Percentiles rank a stretch among this genome's conserved stretches.
Conservation (phyloP, 1,139 yeast species). For the Magnusiomyces sp. region DNA sequence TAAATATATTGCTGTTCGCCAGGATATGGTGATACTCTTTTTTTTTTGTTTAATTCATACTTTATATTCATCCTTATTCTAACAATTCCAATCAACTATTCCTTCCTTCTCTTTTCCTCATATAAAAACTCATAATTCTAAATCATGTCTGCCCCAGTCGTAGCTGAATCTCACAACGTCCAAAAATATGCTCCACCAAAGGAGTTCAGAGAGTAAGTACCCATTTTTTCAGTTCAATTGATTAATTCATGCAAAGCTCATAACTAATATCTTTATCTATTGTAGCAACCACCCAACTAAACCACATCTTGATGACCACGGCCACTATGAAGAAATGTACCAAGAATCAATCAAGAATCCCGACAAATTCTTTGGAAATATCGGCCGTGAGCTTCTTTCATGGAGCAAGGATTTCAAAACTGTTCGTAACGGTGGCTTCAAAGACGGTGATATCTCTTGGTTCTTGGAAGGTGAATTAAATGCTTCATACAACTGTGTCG, state of each 20-base stretch:
- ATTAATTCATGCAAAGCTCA: too few species aligned
- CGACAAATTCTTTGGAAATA: conserved; percentile 71
- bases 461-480: conserved; percentile 88
- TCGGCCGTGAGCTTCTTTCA: conserved; percentile 66
- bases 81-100: background rate
- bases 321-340: conserved; percentile 70
- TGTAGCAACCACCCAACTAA: conserved; percentile 33
- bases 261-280: too few species aligned
- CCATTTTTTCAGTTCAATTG: too few species aligned
- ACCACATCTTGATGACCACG: conserved; percentile 39
- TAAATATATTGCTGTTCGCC: too few species aligned
- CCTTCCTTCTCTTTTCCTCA: background rate
- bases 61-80: background rate
- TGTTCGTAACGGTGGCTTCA: conserved; percentile 61
- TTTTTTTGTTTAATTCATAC: background rate
- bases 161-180: conserved; percentile 26
- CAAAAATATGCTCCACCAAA: conserved; percentile 41
- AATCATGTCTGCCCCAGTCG: conserved; percentile 17
- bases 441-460: conserved; percentile 84
- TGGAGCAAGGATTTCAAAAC: conserved; percentile 82
- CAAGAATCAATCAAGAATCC: conserved; percentile 74
- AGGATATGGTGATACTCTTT: too few species aligned
- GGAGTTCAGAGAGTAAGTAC: conserved; percentile 42
- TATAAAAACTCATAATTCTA: conserved; percentile 3
- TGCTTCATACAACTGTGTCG: conserved; percentile 93